phyloP scores from a whole-genome alignment of 441 rosid genomes.

The Hura crepitans region DNA sequence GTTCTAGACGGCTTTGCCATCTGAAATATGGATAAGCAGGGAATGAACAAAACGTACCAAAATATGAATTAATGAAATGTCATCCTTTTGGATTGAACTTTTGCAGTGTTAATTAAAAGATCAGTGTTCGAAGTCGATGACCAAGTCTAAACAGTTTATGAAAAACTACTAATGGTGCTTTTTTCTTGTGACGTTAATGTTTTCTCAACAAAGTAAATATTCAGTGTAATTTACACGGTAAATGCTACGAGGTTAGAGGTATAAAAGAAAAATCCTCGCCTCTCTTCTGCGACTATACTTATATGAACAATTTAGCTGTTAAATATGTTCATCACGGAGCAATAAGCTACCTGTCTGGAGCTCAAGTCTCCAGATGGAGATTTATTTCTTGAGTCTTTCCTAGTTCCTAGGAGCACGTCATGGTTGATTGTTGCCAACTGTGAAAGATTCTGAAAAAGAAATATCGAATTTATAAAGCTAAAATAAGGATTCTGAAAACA shows the following conservation, averaged over 20 bases:
- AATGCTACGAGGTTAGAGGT: background rate
- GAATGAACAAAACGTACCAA: too few species aligned
- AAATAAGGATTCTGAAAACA: background rate
- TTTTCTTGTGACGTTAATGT: background rate
- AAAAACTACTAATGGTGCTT: too few species aligned
- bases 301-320: background rate
- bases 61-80: too few species aligned
- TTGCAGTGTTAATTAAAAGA: too few species aligned
- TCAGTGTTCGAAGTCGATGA: too few species aligned
- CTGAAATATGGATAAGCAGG: too few species aligned
- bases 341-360: constrained; percentile 30
- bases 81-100: too few species aligned
- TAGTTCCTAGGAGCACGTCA: constrained; percentile 59
- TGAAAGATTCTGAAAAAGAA: constrained; percentile 58
- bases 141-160: too few species aligned
- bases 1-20: too few species aligned
- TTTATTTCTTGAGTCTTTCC: constrained; percentile 48
- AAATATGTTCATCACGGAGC: background rate
- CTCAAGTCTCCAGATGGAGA: constrained; percentile 53
- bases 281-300: background rate
- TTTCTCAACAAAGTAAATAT: constrained; percentile 1
- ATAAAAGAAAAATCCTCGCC: background rate
- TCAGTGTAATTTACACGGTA: constrained; percentile 5
- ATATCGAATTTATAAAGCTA: background rate
- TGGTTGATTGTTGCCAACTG: constrained; percentile 79